Evolutionary conservation across 176 grass and related monocot species (phyloP).

Genomic region (Oryza australiensis): DNA sequence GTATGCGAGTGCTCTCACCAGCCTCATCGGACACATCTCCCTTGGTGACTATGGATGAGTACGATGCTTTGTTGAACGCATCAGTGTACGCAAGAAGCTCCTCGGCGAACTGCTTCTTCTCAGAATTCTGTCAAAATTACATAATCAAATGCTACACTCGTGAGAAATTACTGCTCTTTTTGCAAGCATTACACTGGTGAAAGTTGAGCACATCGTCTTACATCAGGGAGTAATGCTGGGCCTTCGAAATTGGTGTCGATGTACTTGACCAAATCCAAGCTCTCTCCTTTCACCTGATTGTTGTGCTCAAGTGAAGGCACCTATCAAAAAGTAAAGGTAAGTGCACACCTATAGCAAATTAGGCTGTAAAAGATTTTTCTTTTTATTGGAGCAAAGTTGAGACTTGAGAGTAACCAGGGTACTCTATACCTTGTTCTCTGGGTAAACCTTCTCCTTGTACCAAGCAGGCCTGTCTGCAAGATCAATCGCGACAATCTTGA

Average conservation of each 20-base stretch:
- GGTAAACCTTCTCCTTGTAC: conserved; percentile 98
- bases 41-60: conserved; percentile 41
- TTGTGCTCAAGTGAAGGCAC: conserved; percentile 89
- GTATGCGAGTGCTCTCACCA: conserved; percentile 29
- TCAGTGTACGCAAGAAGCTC: conserved; percentile 65
- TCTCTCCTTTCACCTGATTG: conserved; percentile 90
- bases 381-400: background rate
- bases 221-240: conserved; percentile 67
- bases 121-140: conserved; percentile 52
- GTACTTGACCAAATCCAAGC: conserved; percentile 85
- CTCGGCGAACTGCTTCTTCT: conserved; percentile 69
- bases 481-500: conserved; percentile 62
- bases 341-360: background rate
- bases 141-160: background rate
- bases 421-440: conserved; percentile 69
- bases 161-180: background rate
- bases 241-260: conserved; percentile 73
- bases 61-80: conserved; percentile 43
- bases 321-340: conserved; percentile 21
- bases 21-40: conserved; percentile 47
- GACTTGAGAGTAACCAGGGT: background rate
- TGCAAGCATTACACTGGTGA: background rate
- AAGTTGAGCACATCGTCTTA: conserved; percentile 38
- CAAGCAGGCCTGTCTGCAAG: conserved; percentile 74
- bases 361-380: background rate